Evolutionary conservation across 345 rosid species (phyloP).

Genomic region (Brassica cretica): DNA sequence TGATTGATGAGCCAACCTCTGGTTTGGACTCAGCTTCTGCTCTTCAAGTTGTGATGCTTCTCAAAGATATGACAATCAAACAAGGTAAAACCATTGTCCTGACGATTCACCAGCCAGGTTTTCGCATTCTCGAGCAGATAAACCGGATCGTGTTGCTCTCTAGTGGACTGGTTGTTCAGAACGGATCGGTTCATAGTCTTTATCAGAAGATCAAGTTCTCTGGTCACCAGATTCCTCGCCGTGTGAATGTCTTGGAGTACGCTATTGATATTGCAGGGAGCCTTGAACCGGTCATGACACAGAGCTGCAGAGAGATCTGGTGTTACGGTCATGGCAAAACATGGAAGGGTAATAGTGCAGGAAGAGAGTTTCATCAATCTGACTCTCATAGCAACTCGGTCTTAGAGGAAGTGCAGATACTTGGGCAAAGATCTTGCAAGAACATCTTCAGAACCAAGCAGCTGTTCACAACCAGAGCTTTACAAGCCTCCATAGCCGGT

Average conservation of each 20-base stretch:
- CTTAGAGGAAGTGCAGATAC: conserved; percentile 57
- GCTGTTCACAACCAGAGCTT: conserved; percentile 64
- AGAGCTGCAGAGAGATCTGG: conserved; percentile 33
- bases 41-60: conserved; percentile 61
- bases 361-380: conserved; percentile 41
- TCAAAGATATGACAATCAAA: conserved; percentile 58
- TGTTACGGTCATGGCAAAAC: conserved; percentile 25
- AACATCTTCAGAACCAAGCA: conserved; percentile 88
- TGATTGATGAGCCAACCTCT: conserved; percentile 96
- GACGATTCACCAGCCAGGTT: conserved; percentile 90
- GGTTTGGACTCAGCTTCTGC: conserved; percentile 93
- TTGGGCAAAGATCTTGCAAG: conserved; percentile 73
- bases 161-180: conserved; percentile 59
- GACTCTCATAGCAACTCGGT: conserved; percentile 49
- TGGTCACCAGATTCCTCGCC: conserved; percentile 63
- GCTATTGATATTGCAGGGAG: conserved; percentile 68
- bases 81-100: conserved; percentile 86
- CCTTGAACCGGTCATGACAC: conserved; percentile 37
- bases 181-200: conserved; percentile 57
- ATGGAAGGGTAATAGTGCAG: conserved; percentile 30
- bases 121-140: conserved; percentile 72
- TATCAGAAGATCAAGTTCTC: conserved; percentile 54
- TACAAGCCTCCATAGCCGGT: conserved; percentile 75
- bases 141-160: conserved; percentile 73
- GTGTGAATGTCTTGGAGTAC: conserved; percentile 78